phyloP scores from a whole-genome alignment of 2,329 filamentous ascomycete genomes.

The Penicillium brevicompactum region DNA sequence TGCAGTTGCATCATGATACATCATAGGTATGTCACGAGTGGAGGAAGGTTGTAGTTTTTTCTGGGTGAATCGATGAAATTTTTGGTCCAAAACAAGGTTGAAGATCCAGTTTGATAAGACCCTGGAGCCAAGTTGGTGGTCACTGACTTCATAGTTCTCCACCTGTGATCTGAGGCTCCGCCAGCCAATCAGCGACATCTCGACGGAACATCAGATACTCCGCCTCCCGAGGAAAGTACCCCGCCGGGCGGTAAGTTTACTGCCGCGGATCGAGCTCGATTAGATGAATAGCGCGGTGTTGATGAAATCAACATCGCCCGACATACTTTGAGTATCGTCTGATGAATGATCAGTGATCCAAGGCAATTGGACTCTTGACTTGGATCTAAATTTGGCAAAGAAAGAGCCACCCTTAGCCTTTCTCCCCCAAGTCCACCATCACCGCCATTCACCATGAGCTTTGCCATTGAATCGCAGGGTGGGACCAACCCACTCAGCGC shows the following conservation, averaged over 20 bases:
- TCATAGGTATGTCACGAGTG: slow-evolving; percentile 36
- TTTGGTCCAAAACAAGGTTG: slow-evolving; percentile 10
- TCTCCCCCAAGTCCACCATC: neutral
- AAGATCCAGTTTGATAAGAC: slow-evolving; percentile 7
- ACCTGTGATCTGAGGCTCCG: neutral
- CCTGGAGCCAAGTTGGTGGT: neutral
- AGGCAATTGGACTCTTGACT: neutral
- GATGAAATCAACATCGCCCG: neutral
- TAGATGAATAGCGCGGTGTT: slow-evolving; percentile 7
- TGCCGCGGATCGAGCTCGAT: slow-evolving; percentile 4
- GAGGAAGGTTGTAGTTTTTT: neutral
- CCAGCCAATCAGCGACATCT: neutral
- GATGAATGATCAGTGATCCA: neutral
- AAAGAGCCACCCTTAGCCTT: neutral
- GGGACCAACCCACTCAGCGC: slow-evolving; percentile 73
- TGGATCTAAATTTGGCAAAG: neutral
- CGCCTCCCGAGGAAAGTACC: slow-evolving; percentile 11
- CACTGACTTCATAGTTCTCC: slow-evolving; percentile 26
- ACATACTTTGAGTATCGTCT: neutral
- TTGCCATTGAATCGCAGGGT: slow-evolving; percentile 75
- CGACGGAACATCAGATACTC: neutral
- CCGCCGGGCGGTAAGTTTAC: slow-evolving; percentile 20
- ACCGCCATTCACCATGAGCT: slow-evolving; percentile 59
- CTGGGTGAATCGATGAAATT: neutral
- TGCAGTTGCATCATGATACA: slow-evolving; percentile 36